These are phyloP conservation scores for Diphasiastrum complanatum DNA, from an alignment of 83 land plant genomes.

Conservation along the genomic window DNA sequence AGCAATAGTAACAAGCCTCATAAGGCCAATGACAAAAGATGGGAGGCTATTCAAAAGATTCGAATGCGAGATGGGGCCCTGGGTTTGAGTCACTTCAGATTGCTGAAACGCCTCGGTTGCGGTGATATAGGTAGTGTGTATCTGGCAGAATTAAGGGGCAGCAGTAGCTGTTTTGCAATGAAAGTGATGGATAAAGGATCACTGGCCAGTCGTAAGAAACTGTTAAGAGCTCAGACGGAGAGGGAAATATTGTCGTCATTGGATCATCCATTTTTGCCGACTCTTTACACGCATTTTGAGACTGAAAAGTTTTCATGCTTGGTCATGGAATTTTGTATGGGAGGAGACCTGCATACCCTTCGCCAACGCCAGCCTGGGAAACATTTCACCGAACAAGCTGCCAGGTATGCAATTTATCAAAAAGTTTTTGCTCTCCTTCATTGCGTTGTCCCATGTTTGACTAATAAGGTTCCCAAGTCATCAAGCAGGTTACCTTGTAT, in stretches of 20 bases:
- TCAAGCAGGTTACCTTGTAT: no score
- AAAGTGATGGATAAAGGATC: constrained; percentile 20
- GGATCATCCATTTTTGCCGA: constrained; percentile 25
- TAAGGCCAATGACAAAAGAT: not conserved
- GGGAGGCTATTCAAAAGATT: constrained; percentile 10
- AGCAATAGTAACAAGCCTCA: not conserved
- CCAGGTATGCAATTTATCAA: constrained; percentile 4
- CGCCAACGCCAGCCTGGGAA: constrained; percentile 11
- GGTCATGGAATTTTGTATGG: constrained; percentile 27
- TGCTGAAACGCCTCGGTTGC: constrained; percentile 7
- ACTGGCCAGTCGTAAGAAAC: constrained; percentile 14
- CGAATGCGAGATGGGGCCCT: not conserved
- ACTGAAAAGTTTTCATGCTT: constrained; percentile 10
- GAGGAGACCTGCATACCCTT: constrained; percentile 23
- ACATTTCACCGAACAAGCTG: constrained; percentile 5
- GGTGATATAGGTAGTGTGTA: constrained; percentile 16
- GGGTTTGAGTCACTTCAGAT: constrained; percentile 5
- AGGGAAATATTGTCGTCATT: constrained; percentile 14
- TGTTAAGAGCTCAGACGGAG: constrained; percentile 15
- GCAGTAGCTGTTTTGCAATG: constrained; percentile 7
- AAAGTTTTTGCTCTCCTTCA: not conserved
- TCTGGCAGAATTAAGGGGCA: constrained; percentile 8
- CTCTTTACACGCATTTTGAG: constrained; percentile 21
- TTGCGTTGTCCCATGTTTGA: no score
- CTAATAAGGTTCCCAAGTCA: no score